Evolutionary conservation across 2,329 filamentous ascomycete species (phyloP).

Genomic region (Nothomitra cinnamomea): DNA sequence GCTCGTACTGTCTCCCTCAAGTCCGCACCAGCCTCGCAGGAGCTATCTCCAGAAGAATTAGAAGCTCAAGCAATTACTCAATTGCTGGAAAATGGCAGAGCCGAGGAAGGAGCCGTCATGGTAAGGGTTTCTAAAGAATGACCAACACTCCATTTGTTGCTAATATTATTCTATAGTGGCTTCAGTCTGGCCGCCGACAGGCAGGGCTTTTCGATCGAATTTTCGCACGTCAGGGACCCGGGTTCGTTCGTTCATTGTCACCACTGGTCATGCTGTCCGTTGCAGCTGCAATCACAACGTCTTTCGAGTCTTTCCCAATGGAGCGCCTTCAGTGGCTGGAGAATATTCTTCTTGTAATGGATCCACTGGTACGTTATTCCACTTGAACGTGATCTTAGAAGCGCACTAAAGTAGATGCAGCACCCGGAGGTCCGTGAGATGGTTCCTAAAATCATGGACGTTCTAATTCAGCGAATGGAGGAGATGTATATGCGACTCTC

Average conservation of each 20-base stretch:
- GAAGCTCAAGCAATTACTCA: conserved; percentile 41
- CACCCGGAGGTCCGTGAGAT: conserved; percentile 38
- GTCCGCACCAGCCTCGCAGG: conserved; percentile 17
- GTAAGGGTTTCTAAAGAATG: conserved; percentile 8
- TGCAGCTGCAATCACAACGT: conserved; percentile 42
- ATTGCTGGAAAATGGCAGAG: conserved; percentile 42
- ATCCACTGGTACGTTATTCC: conserved; percentile 30
- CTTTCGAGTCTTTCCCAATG: conserved; percentile 33
- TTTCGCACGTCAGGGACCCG: conserved; percentile 39
- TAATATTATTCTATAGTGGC: conserved; percentile 28
- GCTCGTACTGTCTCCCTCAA: conserved; percentile 16
- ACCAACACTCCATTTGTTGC: neutral
- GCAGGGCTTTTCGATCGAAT: conserved; percentile 43
- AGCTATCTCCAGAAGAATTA: conserved; percentile 26
- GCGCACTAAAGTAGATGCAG: conserved; percentile 16
- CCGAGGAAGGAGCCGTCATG: conserved; percentile 33
- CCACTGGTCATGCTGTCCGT: conserved; percentile 43
- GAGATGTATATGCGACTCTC: conserved; percentile 38
- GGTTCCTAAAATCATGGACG: conserved; percentile 41
- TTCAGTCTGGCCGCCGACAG: conserved; percentile 35
- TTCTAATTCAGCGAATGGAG: conserved; percentile 39
- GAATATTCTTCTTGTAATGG: conserved; percentile 34
- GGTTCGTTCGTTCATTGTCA: conserved; percentile 36
- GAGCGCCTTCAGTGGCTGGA: conserved; percentile 43
- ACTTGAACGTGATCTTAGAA: neutral